phyloP scores from a whole-genome alignment of 2,329 filamentous ascomycete genomes.

The Ilyonectria mors-panacis region DNA sequence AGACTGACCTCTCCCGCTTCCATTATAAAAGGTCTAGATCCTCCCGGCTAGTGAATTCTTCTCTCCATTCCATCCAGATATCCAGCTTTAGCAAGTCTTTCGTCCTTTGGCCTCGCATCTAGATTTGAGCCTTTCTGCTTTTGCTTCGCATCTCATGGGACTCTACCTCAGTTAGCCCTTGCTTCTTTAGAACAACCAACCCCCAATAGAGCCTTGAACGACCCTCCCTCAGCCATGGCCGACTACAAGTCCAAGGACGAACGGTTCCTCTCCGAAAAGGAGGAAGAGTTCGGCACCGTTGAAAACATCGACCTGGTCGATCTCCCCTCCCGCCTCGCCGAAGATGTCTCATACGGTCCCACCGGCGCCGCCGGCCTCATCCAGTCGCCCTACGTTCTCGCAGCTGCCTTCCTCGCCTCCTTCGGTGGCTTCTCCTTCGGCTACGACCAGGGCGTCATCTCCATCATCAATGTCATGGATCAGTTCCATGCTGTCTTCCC shows the following conservation, averaged over 20 bases:
- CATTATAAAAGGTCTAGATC: slow-evolving; percentile 24
- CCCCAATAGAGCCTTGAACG: not conserved
- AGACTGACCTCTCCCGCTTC: slow-evolving; percentile 3
- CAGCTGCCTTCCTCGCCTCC: slow-evolving; percentile 59
- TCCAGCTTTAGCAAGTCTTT: not conserved
- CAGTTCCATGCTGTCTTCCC: slow-evolving; percentile 59
- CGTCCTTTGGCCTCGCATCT: slow-evolving; percentile 1
- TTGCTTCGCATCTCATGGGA: slow-evolving; percentile 13
- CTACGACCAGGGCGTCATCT: slow-evolving; percentile 54
- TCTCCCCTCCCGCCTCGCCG: slow-evolving; percentile 9
- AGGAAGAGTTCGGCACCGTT: slow-evolving; percentile 31
- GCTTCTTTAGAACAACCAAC: not conserved
- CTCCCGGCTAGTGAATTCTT: slow-evolving; percentile 4
- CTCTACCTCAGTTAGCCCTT: not conserved
- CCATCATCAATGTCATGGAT: slow-evolving; percentile 60
- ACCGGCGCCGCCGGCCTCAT: slow-evolving; percentile 12
- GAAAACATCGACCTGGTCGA: slow-evolving; percentile 27
- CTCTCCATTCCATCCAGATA: slow-evolving; percentile 12
- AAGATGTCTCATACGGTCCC: slow-evolving; percentile 26
- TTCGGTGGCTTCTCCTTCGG: slow-evolving; percentile 46
- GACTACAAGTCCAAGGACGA: slow-evolving; percentile 27
- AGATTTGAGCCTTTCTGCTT: slow-evolving; percentile 2
- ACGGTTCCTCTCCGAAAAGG: slow-evolving; percentile 27
- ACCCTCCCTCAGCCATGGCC: slow-evolving; percentile 7
- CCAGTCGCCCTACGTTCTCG: slow-evolving; percentile 53